Conservation (phyloP, 129 eudicot species). For the Calendula officinalis region DNA sequence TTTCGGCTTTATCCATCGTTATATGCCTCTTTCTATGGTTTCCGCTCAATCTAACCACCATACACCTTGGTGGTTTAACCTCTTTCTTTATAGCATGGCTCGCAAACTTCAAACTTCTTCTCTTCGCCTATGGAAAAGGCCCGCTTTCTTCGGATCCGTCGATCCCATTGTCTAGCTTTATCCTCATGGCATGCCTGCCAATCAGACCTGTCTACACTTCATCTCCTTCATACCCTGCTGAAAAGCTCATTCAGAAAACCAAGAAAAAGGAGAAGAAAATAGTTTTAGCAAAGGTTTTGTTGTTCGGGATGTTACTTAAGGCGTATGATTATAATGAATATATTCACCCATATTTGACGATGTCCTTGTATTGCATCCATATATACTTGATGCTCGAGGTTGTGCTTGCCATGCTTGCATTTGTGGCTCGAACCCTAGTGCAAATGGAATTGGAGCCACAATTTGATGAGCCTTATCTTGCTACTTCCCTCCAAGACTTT, state of each 20-base stretch:
- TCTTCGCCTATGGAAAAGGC: slow-evolving; percentile 46
- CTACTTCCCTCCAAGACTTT: slow-evolving; percentile 9
- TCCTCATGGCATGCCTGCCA: slow-evolving; percentile 51
- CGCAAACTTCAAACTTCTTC: slow-evolving; percentile 55
- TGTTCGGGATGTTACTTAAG: slow-evolving; percentile 30
- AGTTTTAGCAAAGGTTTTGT: slow-evolving; percentile 25
- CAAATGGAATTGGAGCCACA: slow-evolving; percentile 6
- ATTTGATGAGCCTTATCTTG: slow-evolving; percentile 4
- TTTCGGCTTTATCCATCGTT: slow-evolving; percentile 33
- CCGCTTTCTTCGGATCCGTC: slow-evolving; percentile 47
- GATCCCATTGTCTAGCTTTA: slow-evolving; percentile 32
- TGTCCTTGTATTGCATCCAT: slow-evolving; percentile 31
- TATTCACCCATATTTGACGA: slow-evolving; percentile 24
- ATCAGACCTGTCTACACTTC: slow-evolving; percentile 23
- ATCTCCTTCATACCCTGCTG: background rate
- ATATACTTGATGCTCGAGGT: background rate
- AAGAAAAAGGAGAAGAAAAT: slow-evolving; percentile 4
- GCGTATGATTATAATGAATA: slow-evolving; percentile 30
- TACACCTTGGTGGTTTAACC: slow-evolving; percentile 48
- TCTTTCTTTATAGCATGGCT: slow-evolving; percentile 64
- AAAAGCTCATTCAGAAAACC: background rate
- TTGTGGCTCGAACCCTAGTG: background rate
- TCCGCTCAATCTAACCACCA: slow-evolving; percentile 49
- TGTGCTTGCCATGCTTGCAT: background rate
- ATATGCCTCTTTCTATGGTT: slow-evolving; percentile 39